Percentiles rank a stretch among this genome's conserved stretches.
These are phyloP conservation scores for Dentiscutata heterogama DNA, from an alignment of 371 early-diverging fungal species.

Conservation along the genomic window DNA sequence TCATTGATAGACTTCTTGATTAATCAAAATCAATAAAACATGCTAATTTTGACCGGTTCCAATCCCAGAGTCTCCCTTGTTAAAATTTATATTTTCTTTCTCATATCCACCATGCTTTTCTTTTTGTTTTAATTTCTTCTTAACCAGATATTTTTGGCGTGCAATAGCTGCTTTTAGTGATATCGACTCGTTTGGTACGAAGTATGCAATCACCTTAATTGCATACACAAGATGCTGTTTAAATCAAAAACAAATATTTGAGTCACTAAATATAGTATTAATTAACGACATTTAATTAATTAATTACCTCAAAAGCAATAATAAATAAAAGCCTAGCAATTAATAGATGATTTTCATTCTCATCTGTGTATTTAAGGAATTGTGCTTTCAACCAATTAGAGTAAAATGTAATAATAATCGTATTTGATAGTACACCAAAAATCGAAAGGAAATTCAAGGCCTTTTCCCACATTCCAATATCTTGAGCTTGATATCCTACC, in stretches of 20 bases:
- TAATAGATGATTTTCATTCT: constrained; percentile 45
- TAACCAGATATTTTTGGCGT: constrained; percentile 56
- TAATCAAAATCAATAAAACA: no score
- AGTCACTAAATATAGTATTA: neutral
- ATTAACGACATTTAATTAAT: neutral
- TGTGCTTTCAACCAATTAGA: constrained; percentile 51
- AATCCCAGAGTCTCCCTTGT: no score
- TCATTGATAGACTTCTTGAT: no score
- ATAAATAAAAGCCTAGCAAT: constrained; percentile 57
- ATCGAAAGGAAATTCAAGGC: constrained; percentile 57
- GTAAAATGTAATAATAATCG: constrained; percentile 61
- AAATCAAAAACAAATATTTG: neutral
- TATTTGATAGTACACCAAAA: constrained; percentile 64
- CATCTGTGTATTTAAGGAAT: constrained; percentile 31
- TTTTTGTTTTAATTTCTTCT: neutral
- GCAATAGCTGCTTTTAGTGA: constrained; percentile 58
- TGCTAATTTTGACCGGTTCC: no score
- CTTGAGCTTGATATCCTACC: constrained; percentile 57
- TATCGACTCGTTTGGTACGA: constrained; percentile 60
- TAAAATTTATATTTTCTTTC: no score
- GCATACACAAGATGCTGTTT: constrained; percentile 55
- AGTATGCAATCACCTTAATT: constrained; percentile 52
- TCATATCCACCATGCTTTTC: no score
- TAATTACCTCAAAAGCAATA: constrained; percentile 59
- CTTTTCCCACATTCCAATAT: constrained; percentile 63